Evolutionary conservation across 495 filamentous ascomycete species (phyloP).

Genomic region (Endocarpon pusillum): DNA sequence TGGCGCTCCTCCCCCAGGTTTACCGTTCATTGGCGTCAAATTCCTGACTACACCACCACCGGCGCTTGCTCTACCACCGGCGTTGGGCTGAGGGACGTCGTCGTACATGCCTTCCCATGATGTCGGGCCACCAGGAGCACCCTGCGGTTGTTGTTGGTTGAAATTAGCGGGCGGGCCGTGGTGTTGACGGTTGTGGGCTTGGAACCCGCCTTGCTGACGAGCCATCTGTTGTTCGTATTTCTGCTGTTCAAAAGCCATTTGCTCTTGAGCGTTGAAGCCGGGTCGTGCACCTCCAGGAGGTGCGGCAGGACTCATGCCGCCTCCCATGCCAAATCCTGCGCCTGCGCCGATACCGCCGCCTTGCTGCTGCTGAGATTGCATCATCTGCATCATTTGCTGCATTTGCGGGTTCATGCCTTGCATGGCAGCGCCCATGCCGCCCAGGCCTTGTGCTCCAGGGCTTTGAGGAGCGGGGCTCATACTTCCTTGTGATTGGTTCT

Average conservation of each 20-base stretch:
- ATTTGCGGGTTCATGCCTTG: too few species aligned
- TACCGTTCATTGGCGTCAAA: slow-evolving; percentile 13
- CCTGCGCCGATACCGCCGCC: slow-evolving; percentile 9
- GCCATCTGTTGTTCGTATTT: slow-evolving; percentile 68
- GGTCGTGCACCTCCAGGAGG: slow-evolving; percentile 24
- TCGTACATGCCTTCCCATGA: slow-evolving; percentile 99
- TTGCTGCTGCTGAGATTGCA: slow-evolving; percentile 8
- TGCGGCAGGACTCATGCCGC: slow-evolving; percentile 4
- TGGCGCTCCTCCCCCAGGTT: slow-evolving; percentile 8
- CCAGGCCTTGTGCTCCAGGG: slow-evolving; percentile 17
- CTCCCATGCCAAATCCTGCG: slow-evolving; percentile 6
- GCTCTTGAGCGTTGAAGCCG: slow-evolving; percentile 55
- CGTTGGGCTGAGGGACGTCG: slow-evolving; percentile 76
- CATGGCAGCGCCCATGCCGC: slow-evolving; percentile 18
- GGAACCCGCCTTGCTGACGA: slow-evolving; percentile 12
- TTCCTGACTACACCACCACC: slow-evolving; percentile 35
- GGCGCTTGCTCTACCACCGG: slow-evolving; percentile 31
- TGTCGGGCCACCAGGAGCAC: slow-evolving; percentile 41
- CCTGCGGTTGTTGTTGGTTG: slow-evolving; percentile 27
- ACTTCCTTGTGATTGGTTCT: slow-evolving; percentile 17
- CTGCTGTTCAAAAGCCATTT: slow-evolving; percentile 72
- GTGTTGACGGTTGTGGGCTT: slow-evolving; percentile 26
- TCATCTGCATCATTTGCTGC: slow-evolving; percentile 11
- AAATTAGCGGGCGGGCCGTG: too few species aligned
- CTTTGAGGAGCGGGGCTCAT: slow-evolving; percentile 7